Conservation (phyloP, 2,329 filamentous ascomycete species). For the Fusarium sp. region DNA sequence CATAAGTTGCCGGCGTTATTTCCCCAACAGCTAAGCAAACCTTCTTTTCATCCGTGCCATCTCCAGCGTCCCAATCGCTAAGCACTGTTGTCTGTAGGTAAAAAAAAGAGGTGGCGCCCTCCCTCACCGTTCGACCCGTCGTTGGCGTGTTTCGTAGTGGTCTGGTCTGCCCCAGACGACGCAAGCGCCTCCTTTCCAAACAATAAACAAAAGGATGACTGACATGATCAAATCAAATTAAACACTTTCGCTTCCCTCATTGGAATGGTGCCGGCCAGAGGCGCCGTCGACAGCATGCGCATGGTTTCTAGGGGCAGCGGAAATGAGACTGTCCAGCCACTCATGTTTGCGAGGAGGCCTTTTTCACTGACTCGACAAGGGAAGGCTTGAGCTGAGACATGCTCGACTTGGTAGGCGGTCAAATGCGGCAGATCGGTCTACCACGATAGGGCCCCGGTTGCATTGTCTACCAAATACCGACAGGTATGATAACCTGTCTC, state of each 20-base stretch:
- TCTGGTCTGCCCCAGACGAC: slow-evolving; percentile 17
- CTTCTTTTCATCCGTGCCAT: slow-evolving; percentile 1
- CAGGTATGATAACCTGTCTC: not conserved
- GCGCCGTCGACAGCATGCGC: slow-evolving; percentile 9
- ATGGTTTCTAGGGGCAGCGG: slow-evolving; percentile 26
- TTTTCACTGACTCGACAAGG: slow-evolving; percentile 25
- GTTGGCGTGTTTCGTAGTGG: slow-evolving; percentile 33
- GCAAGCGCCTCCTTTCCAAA: slow-evolving; percentile 35
- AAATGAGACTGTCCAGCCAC: slow-evolving; percentile 35
- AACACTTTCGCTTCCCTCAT: slow-evolving; percentile 33
- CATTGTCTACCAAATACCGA: not conserved
- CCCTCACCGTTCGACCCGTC: slow-evolving; percentile 30
- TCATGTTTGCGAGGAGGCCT: slow-evolving; percentile 15
- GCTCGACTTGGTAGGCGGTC: slow-evolving; percentile 11
- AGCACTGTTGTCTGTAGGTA: not conserved
- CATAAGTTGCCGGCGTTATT: slow-evolving; percentile 8
- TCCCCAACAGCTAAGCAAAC: slow-evolving; percentile 13
- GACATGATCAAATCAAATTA: slow-evolving; percentile 29
- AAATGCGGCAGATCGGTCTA: not conserved
- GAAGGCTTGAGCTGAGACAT: not conserved
- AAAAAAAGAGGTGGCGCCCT: slow-evolving; percentile 20
- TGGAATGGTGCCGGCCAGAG: slow-evolving; percentile 22
- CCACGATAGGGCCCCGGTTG: not conserved
- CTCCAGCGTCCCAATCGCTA: slow-evolving; percentile 25
- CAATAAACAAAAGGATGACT: slow-evolving; percentile 26